Evolutionary conservation across 2,329 filamentous ascomycete species (phyloP).

Genomic region (Rhynchosporium graminicola): DNA sequence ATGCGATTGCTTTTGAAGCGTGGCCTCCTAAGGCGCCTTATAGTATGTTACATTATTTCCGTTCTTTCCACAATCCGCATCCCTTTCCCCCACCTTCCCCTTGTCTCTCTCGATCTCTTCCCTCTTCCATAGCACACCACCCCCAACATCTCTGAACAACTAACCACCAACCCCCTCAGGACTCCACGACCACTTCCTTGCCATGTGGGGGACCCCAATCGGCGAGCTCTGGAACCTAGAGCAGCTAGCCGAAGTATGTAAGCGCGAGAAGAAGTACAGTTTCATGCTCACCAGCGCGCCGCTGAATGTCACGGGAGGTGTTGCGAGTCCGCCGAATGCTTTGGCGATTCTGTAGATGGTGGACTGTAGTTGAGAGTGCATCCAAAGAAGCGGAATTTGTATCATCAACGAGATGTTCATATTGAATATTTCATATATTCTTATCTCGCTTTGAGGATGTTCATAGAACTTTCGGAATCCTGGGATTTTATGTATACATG

Average conservation of each 20-base stretch:
- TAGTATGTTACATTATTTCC: conserved; percentile 2
- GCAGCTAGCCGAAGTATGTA: conserved; percentile 46
- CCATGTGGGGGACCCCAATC: conserved; percentile 36
- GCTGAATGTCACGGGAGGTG: conserved; percentile 46
- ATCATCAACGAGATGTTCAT: no score
- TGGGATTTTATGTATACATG: no score
- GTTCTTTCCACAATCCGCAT: background rate
- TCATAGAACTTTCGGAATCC: no score
- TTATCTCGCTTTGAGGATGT: no score
- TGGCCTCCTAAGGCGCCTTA: conserved; percentile 33
- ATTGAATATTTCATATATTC: no score
- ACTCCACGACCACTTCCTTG: conserved; percentile 38
- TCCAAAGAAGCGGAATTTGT: background rate
- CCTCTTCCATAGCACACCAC: background rate
- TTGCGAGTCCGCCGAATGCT: conserved; percentile 37
- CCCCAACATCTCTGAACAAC: no score
- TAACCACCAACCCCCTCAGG: conserved; percentile 1
- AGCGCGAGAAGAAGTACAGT: conserved; percentile 53
- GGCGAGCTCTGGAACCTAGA: conserved; percentile 40
- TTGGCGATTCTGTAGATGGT: conserved; percentile 27
- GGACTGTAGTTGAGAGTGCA: background rate
- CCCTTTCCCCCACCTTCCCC: background rate
- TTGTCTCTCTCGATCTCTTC: no score
- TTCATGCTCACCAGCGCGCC: conserved; percentile 65
- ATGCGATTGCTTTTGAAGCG: conserved; percentile 36